phyloP scores from a whole-genome alignment of 257 asterid genomes.

The Lycium barbarum region DNA sequence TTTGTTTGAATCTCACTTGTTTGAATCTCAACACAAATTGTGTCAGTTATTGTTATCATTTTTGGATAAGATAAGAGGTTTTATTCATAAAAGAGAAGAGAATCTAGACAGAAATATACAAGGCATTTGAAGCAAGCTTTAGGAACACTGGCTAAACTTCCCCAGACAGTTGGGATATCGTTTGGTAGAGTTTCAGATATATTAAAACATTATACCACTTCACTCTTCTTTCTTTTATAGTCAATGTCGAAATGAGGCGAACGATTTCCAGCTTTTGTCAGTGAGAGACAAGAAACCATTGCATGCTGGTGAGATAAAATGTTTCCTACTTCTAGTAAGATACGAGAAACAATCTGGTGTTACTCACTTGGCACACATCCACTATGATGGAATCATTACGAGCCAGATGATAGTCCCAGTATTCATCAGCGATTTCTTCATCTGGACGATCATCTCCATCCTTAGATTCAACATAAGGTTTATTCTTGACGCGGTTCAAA shows the following conservation, averaged over 20 bases:
- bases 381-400: constrained; percentile 97
- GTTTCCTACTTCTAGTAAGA: constrained; percentile 18
- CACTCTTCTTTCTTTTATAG: background rate
- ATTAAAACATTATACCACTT: background rate
- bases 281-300: constrained; percentile 24
- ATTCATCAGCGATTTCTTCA: constrained; percentile 89
- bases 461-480: constrained; percentile 90
- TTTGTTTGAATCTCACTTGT: constrained; percentile 5
- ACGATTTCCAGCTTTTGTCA: background rate
- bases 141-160: constrained; percentile 6
- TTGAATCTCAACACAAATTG: constrained; percentile 19
- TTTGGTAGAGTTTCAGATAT: constrained; percentile 12
- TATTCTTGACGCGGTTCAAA: constrained; percentile 92
- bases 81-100: background rate
- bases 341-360: constrained; percentile 23
- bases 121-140: constrained; percentile 11
- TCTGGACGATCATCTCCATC: constrained; percentile 88
- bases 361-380: constrained; percentile 89
- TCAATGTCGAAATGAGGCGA: constrained; percentile 6
- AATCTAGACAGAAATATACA: background rate
- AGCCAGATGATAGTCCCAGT: constrained; percentile 93
- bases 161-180: background rate
- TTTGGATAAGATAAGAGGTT: background rate
- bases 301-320: background rate
- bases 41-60: background rate